Conservation (phyloP, 805 yeast species). For the Millerozyma miso region DNA sequence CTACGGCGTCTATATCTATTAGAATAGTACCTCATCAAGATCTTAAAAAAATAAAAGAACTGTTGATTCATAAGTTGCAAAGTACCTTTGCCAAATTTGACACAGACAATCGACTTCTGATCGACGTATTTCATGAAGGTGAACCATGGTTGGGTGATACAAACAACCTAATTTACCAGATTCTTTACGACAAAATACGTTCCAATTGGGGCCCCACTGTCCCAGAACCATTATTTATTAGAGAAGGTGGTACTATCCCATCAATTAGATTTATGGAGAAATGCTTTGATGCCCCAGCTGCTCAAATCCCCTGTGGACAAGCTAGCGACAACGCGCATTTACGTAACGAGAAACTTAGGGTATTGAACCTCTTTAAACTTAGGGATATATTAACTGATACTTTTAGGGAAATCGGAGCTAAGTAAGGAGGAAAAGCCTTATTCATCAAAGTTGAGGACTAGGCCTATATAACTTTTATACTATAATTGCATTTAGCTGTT, state of each 20-base stretch:
- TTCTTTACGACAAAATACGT: constrained; percentile 57
- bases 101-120: constrained; percentile 57
- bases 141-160: constrained; percentile 97
- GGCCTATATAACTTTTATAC: background rate
- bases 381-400: constrained; percentile 58
- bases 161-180: constrained; percentile 63
- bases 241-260: constrained; percentile 98
- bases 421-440: background rate
- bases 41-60: constrained; percentile 49
- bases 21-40: constrained; percentile 90
- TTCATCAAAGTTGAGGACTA: no score
- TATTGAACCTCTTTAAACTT: constrained; percentile 72
- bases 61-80: constrained; percentile 44
- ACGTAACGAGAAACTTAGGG: constrained; percentile 78
- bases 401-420: constrained; percentile 35
- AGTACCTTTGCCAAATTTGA: constrained; percentile 44
- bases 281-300: constrained; percentile 80
- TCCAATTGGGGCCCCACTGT: constrained; percentile 67
- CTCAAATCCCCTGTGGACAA: constrained; percentile 96
- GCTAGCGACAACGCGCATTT: constrained; percentile 92
- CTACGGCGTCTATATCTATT: constrained; percentile 71
- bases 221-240: constrained; percentile 71
- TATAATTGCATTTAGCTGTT: background rate
- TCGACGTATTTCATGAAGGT: constrained; percentile 74
- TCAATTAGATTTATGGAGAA: constrained; percentile 82